Evolutionary conservation across 1,139 yeast species (phyloP).

Genomic region (Taphrina deformans): DNA sequence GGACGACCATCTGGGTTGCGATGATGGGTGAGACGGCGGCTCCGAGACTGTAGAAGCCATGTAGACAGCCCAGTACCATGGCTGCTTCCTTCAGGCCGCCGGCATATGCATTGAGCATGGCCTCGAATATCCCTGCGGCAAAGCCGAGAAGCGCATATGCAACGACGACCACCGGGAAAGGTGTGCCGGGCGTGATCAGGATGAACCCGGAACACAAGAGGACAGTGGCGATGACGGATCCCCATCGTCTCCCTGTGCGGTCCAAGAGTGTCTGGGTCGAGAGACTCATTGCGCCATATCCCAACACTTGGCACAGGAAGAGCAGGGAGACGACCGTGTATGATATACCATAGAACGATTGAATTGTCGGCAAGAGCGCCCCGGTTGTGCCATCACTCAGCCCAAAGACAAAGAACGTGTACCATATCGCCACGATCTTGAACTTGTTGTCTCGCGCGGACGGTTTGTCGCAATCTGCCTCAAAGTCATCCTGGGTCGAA

Average conservation of each 20-base stretch:
- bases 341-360: constrained; percentile 45
- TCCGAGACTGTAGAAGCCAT: constrained; percentile 65
- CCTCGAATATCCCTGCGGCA: constrained; percentile 58
- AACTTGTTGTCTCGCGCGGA: constrained; percentile 20
- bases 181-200: constrained; percentile 50
- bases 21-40: constrained; percentile 62
- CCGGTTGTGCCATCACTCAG: constrained; percentile 54
- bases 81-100: constrained; percentile 55
- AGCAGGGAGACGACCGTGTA: constrained; percentile 52
- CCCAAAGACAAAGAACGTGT: constrained; percentile 41
- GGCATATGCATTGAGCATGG: constrained; percentile 61
- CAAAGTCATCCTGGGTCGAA: neutral
- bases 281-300: constrained; percentile 52
- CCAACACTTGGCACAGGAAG: constrained; percentile 53
- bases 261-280: constrained; percentile 47
- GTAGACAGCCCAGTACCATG: constrained; percentile 55
- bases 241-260: constrained; percentile 12
- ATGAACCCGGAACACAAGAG: constrained; percentile 49
- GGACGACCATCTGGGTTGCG: constrained; percentile 56
- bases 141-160: constrained; percentile 62
- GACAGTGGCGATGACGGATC: constrained; percentile 46
- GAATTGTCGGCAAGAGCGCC: constrained; percentile 52
- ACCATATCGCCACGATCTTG: constrained; percentile 19
- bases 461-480: constrained; percentile 3
- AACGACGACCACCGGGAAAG: constrained; percentile 50